Conservation (phyloP, 2,329 filamentous ascomycete genomes). For the Aspergillus calidoustus region DNA sequence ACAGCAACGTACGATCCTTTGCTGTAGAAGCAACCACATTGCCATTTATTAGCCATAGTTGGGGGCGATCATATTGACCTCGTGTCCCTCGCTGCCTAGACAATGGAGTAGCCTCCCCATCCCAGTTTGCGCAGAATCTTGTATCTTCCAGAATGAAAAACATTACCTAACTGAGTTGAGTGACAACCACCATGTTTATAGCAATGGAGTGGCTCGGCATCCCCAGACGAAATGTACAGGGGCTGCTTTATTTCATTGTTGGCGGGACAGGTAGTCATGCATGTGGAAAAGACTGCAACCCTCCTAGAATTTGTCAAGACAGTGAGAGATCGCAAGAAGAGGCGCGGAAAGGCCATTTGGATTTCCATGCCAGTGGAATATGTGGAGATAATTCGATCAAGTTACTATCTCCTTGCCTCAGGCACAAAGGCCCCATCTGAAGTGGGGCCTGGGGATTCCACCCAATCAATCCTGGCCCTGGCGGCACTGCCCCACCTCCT, state of each 20-base stretch:
- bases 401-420: too few species aligned
- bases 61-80: not conserved
- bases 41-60: not conserved
- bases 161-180: slow-evolving; percentile 37
- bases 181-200: slow-evolving; percentile 37
- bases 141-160: slow-evolving; percentile 37
- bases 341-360: too few species aligned
- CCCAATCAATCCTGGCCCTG: too few species aligned
- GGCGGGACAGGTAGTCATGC: not conserved
- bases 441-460: too few species aligned
- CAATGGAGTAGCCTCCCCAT: slow-evolving; percentile 41
- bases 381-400: too few species aligned
- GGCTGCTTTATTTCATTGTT: not conserved
- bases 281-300: not conserved
- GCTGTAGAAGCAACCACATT: slow-evolving; percentile 19
- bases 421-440: too few species aligned
- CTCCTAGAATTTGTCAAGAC: not conserved
- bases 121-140: slow-evolving; percentile 45
- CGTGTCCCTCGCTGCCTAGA: slow-evolving; percentile 31
- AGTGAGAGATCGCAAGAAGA: too few species aligned
- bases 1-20: slow-evolving; percentile 35
- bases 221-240: not conserved
- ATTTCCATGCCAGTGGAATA: too few species aligned
- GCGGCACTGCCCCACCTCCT: too few species aligned
- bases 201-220: slow-evolving; percentile 15